phyloP scores from a whole-genome alignment of 1,284 basidiomycete genomes.

The Papiliotrema flavescens region DNA sequence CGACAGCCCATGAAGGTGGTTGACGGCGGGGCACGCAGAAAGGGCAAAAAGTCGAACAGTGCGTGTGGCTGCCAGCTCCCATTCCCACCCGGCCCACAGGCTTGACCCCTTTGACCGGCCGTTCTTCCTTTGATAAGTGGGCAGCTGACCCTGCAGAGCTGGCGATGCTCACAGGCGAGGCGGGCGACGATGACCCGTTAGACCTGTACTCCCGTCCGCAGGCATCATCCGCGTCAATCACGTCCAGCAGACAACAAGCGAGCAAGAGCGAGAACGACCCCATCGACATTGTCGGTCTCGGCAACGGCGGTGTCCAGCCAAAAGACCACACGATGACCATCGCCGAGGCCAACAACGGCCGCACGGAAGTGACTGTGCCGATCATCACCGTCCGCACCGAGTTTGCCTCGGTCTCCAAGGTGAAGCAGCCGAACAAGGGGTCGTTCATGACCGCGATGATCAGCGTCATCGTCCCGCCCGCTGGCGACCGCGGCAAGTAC shows the following conservation, averaged over 20 bases:
- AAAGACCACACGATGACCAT: conserved; percentile 51
- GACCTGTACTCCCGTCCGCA: background rate
- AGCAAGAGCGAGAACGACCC: too few species aligned
- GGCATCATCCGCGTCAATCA: background rate
- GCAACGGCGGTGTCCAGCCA: conserved; percentile 22
- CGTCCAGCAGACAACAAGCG: conserved; percentile 46
- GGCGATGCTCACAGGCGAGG: conserved; percentile 75
- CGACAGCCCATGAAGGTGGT: conserved; percentile 89
- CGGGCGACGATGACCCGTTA: background rate
- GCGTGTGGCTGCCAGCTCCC: conserved; percentile 2
- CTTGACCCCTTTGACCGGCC: conserved; percentile 10
- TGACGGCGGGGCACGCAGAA: conserved; percentile 57
- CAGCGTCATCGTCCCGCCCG: conserved; percentile 80
- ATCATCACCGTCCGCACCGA: conserved; percentile 85
- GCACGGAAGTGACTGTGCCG: conserved; percentile 70
- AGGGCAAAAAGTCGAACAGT: conserved; percentile 81
- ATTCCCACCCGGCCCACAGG: conserved; percentile 47
- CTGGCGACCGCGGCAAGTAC: conserved; percentile 48
- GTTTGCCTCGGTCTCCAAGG: conserved; percentile 66
- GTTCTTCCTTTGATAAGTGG: background rate
- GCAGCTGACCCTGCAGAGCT: conserved; percentile 43
- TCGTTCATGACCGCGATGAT: conserved; percentile 74
- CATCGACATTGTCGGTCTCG: too few species aligned
- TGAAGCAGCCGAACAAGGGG: conserved; percentile 56
- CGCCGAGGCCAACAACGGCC: conserved; percentile 38